A percentile compares a stretch with the other conserved stretches of the same genome.
These are phyloP conservation scores for Clonostachys solani DNA, from an alignment of 2,329 filamentous ascomycete species.

Conservation along the genomic window DNA sequence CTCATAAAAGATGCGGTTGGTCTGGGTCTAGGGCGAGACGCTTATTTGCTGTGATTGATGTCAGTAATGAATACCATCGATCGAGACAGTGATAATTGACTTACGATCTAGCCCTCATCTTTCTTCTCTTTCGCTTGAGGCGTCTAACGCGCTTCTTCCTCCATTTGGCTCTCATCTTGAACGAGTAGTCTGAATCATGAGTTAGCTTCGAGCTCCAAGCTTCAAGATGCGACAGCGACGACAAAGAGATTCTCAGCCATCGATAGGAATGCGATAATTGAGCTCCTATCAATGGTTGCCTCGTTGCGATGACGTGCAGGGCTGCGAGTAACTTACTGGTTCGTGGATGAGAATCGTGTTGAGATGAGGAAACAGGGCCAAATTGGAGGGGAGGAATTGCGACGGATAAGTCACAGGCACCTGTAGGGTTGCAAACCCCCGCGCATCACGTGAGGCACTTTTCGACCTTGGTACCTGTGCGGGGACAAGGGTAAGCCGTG, in stretches of 20 bases:
- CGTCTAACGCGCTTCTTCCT: slow-evolving; percentile 99
- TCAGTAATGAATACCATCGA: slow-evolving; percentile 21
- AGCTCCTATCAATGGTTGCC: no score
- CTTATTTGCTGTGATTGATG: slow-evolving; percentile 57
- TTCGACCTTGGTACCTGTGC: neutral
- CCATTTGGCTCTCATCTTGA: slow-evolving; percentile 93
- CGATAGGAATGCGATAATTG: no score
- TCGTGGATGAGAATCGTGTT: slow-evolving; percentile 41
- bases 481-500: no score
- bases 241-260: no score
- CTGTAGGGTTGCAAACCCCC: slow-evolving; percentile 31
- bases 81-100: slow-evolving; percentile 25
- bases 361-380: slow-evolving; percentile 32
- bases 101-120: slow-evolving; percentile 97
- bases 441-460: slow-evolving; percentile 21
- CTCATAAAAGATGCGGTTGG: slow-evolving; percentile 40
- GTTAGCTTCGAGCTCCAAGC: no score
- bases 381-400: slow-evolving; percentile 18
- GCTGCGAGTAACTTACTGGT: slow-evolving; percentile 23
- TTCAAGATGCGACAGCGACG: no score
- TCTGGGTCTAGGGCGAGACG: slow-evolving; percentile 55
- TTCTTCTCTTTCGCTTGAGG: slow-evolving; percentile 99
- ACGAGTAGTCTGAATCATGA: slow-evolving; percentile 17
- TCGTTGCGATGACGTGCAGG: no score
- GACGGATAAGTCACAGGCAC: slow-evolving; percentile 19